phyloP scores from a whole-genome alignment of 352 stramenopile species.

The Aphanomyces cochlioides region DNA sequence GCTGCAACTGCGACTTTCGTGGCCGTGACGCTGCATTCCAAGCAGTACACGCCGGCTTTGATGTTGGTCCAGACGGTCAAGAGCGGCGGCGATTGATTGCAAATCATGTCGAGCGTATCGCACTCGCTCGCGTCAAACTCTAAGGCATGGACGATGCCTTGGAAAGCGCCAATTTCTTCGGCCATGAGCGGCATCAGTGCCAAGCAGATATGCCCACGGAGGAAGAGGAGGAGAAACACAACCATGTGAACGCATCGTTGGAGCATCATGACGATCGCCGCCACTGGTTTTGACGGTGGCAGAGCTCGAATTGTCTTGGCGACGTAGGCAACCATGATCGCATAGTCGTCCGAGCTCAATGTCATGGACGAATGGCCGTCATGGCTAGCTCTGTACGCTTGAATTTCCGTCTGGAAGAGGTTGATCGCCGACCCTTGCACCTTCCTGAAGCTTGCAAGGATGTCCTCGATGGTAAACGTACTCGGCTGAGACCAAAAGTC shows the following conservation, averaged over 20 bases:
- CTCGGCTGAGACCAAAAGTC: constrained; percentile 15
- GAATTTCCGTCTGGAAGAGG: constrained; percentile 5
- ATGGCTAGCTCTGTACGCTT: not conserved
- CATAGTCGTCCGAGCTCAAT: not conserved
- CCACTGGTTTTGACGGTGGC: not conserved
- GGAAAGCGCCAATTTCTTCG: not conserved
- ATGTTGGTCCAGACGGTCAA: constrained; percentile 70
- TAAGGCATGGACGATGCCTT: not conserved
- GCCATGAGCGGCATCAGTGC: constrained; percentile 5
- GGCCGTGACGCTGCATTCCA: constrained; percentile 62
- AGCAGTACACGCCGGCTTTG: constrained; percentile 61
- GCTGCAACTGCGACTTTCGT: constrained; percentile 43
- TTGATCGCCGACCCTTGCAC: constrained; percentile 1
- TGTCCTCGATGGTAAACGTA: constrained; percentile 9
- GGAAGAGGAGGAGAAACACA: not conserved
- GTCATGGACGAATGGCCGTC: not conserved
- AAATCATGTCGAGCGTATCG: constrained; percentile 54
- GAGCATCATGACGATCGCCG: not conserved
- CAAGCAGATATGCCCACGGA: not conserved
- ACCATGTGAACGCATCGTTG: constrained; percentile 2
- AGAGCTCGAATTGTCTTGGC: constrained; percentile 5
- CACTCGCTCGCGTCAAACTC: constrained; percentile 34
- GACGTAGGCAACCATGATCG: constrained; percentile 9
- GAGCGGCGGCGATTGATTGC: constrained; percentile 65
- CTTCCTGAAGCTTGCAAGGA: not conserved